Percentiles rank a stretch among this genome's conserved stretches.
These are phyloP conservation scores for Jamesozyma jinghongensis DNA, from an alignment of 805 yeast genomes.

Conservation along the genomic window DNA sequence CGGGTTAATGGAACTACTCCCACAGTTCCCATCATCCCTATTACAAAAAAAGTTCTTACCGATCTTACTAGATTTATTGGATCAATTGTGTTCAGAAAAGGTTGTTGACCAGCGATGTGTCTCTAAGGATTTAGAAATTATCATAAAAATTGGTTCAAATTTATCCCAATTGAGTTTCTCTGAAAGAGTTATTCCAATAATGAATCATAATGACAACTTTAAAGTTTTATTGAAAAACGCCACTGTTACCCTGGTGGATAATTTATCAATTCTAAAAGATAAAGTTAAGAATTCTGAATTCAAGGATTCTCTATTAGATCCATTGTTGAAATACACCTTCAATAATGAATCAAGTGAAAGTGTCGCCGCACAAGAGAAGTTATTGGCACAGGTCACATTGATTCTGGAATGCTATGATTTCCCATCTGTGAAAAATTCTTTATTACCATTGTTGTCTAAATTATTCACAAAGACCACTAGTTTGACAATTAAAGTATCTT, in stretches of 20 bases:
- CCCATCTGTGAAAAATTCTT: slow-evolving; percentile 58
- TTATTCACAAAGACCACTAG: slow-evolving; percentile 81
- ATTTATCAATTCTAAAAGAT: slow-evolving; percentile 38
- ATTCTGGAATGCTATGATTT: slow-evolving; percentile 48
- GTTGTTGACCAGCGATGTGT: slow-evolving; percentile 37
- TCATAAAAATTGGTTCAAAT: slow-evolving; percentile 52
- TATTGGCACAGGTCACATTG: slow-evolving; percentile 37
- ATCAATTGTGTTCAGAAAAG: slow-evolving; percentile 27
- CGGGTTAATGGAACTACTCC: slow-evolving; percentile 47
- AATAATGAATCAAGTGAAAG: slow-evolving; percentile 14
- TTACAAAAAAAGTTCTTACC: slow-evolving; percentile 68
- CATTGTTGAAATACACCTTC: slow-evolving; percentile 22
- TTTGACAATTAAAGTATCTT: slow-evolving; percentile 62
- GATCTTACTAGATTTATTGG: slow-evolving; percentile 45
- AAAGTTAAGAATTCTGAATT: slow-evolving; percentile 48
- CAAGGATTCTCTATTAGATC: slow-evolving; percentile 25
- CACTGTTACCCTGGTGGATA: slow-evolving; percentile 36
- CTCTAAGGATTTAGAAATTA: slow-evolving; percentile 36
- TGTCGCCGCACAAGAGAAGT: slow-evolving; percentile 40
- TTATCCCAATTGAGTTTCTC: slow-evolving; percentile 72
- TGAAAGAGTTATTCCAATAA: slow-evolving; percentile 50
- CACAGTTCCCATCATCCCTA: slow-evolving; percentile 49
- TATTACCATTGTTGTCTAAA: slow-evolving; percentile 64
- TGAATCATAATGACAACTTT: slow-evolving; percentile 15
- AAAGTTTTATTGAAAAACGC: slow-evolving; percentile 18